phyloP scores from a whole-genome alignment of 495 filamentous ascomycete genomes.

The Neurospora sp. region DNA sequence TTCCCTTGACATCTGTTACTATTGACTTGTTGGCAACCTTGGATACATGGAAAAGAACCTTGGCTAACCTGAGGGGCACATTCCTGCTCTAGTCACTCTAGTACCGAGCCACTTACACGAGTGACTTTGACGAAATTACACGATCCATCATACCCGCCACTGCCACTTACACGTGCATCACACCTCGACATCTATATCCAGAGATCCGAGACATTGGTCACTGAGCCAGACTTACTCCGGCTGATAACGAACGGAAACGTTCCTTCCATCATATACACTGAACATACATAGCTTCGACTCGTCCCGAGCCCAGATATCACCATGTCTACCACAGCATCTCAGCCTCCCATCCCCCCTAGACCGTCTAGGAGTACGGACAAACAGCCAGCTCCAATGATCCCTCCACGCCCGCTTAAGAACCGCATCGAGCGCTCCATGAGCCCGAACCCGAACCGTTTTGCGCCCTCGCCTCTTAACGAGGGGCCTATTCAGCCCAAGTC shows the following conservation, averaged over 20 bases:
- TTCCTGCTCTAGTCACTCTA: not conserved
- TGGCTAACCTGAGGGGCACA: not conserved
- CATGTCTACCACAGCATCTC: constrained; percentile 42
- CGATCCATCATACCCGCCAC: constrained; percentile 5
- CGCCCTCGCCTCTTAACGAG: constrained; percentile 80
- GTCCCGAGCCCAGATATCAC: not conserved
- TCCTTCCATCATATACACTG: not conserved
- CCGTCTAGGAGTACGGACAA: constrained; percentile 42
- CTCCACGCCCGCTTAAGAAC: constrained; percentile 59
- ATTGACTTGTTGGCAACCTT: not conserved
- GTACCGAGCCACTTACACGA: not conserved
- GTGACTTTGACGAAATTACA: not conserved
- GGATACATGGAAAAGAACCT: not conserved
- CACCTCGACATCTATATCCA: not conserved
- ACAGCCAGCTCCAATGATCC: constrained; percentile 43
- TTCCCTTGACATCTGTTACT: not conserved
- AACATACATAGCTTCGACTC: not conserved
- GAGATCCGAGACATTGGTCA: not conserved
- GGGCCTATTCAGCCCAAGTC: constrained; percentile 24
- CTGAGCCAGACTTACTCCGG: not conserved
- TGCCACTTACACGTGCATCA: constrained; percentile 1
- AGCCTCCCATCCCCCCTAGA: constrained; percentile 54
- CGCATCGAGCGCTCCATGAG: constrained; percentile 68
- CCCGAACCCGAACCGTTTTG: constrained; percentile 65
- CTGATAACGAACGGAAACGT: not conserved